Percentiles rank a stretch among this genome's conserved stretches.
Evolutionary conservation across 306 rosid genomes (phyloP).

Genomic region (Vachellia collinsii): DNA sequence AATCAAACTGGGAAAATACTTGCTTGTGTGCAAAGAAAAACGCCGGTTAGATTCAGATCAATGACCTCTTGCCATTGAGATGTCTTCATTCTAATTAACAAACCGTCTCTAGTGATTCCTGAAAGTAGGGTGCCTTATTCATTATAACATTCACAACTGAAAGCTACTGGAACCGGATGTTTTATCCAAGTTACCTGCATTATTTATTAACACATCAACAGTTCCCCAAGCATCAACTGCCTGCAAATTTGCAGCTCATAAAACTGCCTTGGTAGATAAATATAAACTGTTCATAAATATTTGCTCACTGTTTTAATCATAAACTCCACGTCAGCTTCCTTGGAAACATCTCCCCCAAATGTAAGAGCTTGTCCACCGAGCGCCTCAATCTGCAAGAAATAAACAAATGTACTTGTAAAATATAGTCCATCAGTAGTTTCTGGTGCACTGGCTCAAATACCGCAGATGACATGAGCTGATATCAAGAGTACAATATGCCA

Average conservation of each 20-base stretch:
- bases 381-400: slow-evolving; percentile 61
- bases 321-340: slow-evolving; percentile 77
- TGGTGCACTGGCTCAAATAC: neutral
- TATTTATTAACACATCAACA: slow-evolving; percentile 71
- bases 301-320: slow-evolving; percentile 75
- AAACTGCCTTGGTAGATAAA: slow-evolving; percentile 26
- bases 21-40: slow-evolving; percentile 83
- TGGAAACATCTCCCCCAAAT: slow-evolving; percentile 80
- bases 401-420: slow-evolving; percentile 3
- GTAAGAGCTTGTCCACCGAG: slow-evolving; percentile 78
- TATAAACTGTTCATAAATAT: slow-evolving; percentile 24
- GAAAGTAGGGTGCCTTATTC: slow-evolving; percentile 31
- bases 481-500: neutral
- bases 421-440: neutral
- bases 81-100: slow-evolving; percentile 81
- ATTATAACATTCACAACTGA: neutral
- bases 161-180: neutral
- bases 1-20: slow-evolving; percentile 5
- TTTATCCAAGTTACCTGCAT: slow-evolving; percentile 62
- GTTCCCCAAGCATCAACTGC: slow-evolving; percentile 90
- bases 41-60: slow-evolving; percentile 85
- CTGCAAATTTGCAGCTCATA: slow-evolving; percentile 49
- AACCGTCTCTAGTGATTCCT: slow-evolving; percentile 83
- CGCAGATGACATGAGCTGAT: slow-evolving; percentile 2
- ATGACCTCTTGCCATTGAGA: slow-evolving; percentile 87